Evolutionary conservation across 2,329 filamentous ascomycete genomes (phyloP).

Genomic region (Colletotrichum aenigma): DNA sequence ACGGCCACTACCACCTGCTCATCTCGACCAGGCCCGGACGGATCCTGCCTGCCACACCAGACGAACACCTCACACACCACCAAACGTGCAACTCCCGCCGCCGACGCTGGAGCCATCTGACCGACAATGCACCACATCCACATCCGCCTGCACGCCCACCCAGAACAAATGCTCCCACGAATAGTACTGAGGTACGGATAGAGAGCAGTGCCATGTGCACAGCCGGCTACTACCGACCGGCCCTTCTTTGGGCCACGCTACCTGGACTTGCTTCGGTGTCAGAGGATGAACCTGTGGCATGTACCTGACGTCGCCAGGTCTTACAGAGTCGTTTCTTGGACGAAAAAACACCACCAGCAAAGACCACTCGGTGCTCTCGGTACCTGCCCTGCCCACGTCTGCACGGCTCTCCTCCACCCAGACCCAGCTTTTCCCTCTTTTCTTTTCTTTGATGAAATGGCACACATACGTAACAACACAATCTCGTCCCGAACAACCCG

Average conservation of each 20-base stretch:
- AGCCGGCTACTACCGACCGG: slow-evolving; percentile 10
- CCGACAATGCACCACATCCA: background rate
- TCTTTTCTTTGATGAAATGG: background rate
- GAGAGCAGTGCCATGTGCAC: background rate
- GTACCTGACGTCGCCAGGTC: slow-evolving; percentile 6
- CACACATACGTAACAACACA: background rate
- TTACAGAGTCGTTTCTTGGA: background rate
- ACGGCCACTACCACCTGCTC: background rate
- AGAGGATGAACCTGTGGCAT: background rate
- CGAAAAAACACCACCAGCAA: background rate
- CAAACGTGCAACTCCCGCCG: background rate
- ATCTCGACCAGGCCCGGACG: background rate
- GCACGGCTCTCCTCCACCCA: background rate
- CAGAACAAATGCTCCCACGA: background rate
- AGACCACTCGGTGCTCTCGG: background rate
- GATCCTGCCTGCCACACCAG: background rate
- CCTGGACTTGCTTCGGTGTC: background rate
- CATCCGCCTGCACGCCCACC: background rate
- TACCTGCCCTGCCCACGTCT: background rate
- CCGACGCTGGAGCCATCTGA: background rate
- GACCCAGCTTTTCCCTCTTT: background rate
- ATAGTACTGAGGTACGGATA: background rate
- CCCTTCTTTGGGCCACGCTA: slow-evolving; percentile 3
- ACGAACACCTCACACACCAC: background rate
- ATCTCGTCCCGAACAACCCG: background rate